Conservation (phyloP, 768 basidiomycete species). For the Hydnomerulius pinastri region DNA sequence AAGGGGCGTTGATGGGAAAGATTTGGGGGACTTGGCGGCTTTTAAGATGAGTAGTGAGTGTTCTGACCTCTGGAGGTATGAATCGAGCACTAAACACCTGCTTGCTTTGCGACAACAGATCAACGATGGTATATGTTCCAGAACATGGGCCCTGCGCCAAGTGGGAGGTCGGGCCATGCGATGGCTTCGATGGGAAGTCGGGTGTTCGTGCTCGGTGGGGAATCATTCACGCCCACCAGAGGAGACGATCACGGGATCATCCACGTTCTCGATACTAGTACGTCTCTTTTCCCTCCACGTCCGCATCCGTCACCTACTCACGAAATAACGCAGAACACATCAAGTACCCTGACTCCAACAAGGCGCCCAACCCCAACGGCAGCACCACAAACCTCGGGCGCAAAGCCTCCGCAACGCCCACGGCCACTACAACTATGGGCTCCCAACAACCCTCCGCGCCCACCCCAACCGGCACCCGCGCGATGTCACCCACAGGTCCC, state of each 20-base stretch:
- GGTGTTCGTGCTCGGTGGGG: conserved; percentile 94
- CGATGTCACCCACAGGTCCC: conserved; percentile 63
- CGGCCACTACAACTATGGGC: conserved; percentile 27
- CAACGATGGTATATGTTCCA: conserved; percentile 99
- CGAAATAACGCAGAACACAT: conserved; percentile 68
- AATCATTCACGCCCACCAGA: conserved; percentile 74
- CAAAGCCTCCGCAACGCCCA: conserved; percentile 47
- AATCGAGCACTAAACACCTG: too few species aligned
- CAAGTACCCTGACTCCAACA: conserved; percentile 81
- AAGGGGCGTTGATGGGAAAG: conserved; percentile 94
- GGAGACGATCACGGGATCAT: conserved; percentile 79
- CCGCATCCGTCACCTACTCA: background rate
- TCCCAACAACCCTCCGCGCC: conserved; percentile 34
- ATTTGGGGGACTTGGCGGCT: conserved; percentile 90
- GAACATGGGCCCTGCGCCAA: conserved; percentile 97
- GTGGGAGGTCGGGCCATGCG: conserved; percentile 93
- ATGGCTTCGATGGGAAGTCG: conserved; percentile 91
- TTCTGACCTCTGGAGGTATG: background rate
- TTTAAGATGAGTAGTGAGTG: conserved; percentile 95
- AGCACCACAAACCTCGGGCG: conserved; percentile 38
- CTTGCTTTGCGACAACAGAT: conserved; percentile 56
- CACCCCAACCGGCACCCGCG: conserved; percentile 41
- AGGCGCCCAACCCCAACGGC: conserved; percentile 36
- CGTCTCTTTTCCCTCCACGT: conserved; percentile 34
- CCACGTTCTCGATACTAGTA: conserved; percentile 95